A percentile compares a stretch with the other conserved stretches of the same genome.
Conservation (phyloP, 108 stramenopile genomes). For the Nitzschia palea region DNA sequence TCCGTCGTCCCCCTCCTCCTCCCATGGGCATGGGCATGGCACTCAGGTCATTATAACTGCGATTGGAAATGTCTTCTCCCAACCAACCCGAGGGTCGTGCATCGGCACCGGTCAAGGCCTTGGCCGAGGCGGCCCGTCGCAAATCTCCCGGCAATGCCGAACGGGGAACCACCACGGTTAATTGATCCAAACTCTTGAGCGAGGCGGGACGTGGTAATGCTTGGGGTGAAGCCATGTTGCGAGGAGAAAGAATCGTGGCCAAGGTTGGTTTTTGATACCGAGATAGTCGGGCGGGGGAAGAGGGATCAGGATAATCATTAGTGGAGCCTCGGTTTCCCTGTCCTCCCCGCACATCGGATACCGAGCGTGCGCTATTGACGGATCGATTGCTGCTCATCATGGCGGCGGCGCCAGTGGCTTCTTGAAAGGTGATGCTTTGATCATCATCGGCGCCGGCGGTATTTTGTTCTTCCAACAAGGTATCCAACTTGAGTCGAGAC, state of each 20-base stretch:
- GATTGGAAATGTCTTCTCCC: conserved; percentile 7
- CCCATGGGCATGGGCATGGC: too few relatives aligned
- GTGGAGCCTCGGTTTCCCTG: too few relatives aligned
- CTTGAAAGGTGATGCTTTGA: neutral
- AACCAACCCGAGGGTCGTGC: conserved; percentile 2
- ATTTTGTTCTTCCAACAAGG: neutral
- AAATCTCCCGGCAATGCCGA: too few relatives aligned
- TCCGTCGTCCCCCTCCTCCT: too few relatives aligned
- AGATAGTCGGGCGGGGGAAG: neutral
- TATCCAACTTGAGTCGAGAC: neutral
- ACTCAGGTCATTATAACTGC: neutral
- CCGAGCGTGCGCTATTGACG: too few relatives aligned
- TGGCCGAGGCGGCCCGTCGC: neutral
- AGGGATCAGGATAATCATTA: too few relatives aligned
- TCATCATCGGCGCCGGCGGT: neutral
- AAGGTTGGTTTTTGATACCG: neutral
- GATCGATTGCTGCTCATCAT: too few relatives aligned
- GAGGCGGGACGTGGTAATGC: neutral
- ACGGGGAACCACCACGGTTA: neutral
- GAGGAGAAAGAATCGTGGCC: neutral
- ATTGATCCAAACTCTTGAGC: neutral
- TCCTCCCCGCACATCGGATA: too few relatives aligned
- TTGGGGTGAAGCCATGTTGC: neutral
- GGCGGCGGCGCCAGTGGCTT: too few relatives aligned
- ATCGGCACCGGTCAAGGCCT: neutral